Percentiles rank a stretch among this genome's conserved stretches.
Conservation (phyloP, 2,329 filamentous ascomycete genomes). For the Cordyceps militaris region DNA sequence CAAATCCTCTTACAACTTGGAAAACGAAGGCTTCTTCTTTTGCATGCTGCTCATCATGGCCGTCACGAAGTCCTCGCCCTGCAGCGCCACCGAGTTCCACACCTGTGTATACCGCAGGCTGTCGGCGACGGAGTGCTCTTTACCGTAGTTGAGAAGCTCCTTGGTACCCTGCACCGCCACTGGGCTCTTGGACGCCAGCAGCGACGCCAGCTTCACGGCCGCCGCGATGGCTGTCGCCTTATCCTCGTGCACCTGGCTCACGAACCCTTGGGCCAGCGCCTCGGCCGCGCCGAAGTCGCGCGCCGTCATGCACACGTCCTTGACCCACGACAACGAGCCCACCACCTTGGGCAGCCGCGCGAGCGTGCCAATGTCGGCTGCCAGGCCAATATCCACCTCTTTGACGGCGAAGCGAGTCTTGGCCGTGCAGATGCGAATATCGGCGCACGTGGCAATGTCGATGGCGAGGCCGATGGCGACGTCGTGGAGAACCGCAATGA, state of each 20-base stretch:
- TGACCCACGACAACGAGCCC: slow-evolving; percentile 66
- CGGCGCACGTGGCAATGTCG: slow-evolving; percentile 62
- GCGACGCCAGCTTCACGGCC: slow-evolving; percentile 54
- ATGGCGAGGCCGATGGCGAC: slow-evolving; percentile 72
- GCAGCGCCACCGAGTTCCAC: slow-evolving; percentile 81
- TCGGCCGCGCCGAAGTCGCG: slow-evolving; percentile 63
- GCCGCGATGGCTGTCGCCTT: slow-evolving; percentile 58
- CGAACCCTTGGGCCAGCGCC: slow-evolving; percentile 62
- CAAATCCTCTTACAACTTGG: slow-evolving; percentile 57
- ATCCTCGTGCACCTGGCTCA: slow-evolving; percentile 55
- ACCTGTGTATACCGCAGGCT: slow-evolving; percentile 76
- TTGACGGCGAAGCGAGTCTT: slow-evolving; percentile 63
- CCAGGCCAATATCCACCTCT: slow-evolving; percentile 75
- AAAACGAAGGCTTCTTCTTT: slow-evolving; percentile 75
- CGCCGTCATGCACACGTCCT: slow-evolving; percentile 68
- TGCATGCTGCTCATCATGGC: slow-evolving; percentile 70
- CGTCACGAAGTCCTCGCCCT: slow-evolving; percentile 68
- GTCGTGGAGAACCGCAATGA: slow-evolving; percentile 75
- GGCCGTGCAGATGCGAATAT: slow-evolving; percentile 59
- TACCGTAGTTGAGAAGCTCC: slow-evolving; percentile 73
- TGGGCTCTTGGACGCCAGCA: slow-evolving; percentile 75
- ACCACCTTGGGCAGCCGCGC: slow-evolving; percentile 67
- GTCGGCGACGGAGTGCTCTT: slow-evolving; percentile 71
- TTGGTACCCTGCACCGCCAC: slow-evolving; percentile 85
- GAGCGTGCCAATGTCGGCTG: slow-evolving; percentile 72